Conservation (phyloP, 805 yeast genomes). For the Cephaloascus albidus region DNA sequence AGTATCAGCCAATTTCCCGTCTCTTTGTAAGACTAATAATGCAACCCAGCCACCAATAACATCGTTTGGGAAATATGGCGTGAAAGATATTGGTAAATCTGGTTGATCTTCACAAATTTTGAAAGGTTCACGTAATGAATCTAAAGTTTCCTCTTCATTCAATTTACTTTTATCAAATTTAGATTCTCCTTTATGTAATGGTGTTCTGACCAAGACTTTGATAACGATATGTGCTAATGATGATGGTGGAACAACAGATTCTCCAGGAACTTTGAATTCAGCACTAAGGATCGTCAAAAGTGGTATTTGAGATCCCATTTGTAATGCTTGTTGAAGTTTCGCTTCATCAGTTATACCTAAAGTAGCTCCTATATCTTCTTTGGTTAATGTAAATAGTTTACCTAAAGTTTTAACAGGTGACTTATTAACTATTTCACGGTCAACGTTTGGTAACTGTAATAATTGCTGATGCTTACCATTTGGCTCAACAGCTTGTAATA, state of each 20-base stretch:
- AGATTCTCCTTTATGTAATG: constrained; percentile 50
- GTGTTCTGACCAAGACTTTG: constrained; percentile 69
- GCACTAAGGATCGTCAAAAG: constrained; percentile 57
- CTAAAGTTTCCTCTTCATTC: constrained; percentile 54
- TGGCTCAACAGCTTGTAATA: constrained; percentile 67
- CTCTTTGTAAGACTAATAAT: constrained; percentile 62
- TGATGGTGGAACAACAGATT: constrained; percentile 56
- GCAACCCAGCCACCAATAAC: constrained; percentile 55
- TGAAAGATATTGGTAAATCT: constrained; percentile 48
- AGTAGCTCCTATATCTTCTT: constrained; percentile 42
- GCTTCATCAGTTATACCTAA: constrained; percentile 42
- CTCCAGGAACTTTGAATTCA: constrained; percentile 83
- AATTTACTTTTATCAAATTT: constrained; percentile 25
- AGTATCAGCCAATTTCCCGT: constrained; percentile 67
- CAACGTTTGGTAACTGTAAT: constrained; percentile 74
- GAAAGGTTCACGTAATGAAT: constrained; percentile 63
- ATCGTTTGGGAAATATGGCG: constrained; percentile 68
- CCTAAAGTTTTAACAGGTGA: constrained; percentile 55
- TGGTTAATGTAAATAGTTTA: constrained; percentile 53
- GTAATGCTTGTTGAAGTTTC: constrained; percentile 38
- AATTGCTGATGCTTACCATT: constrained; percentile 48
- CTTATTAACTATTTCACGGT: constrained; percentile 30
- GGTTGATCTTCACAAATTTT: constrained; percentile 61
- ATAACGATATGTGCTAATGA: constrained; percentile 69
- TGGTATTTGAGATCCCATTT: constrained; percentile 61